These are phyloP conservation scores for Fusarium sp. DNA, from an alignment of 2,329 filamentous ascomycete species.

Conservation along the genomic window DNA sequence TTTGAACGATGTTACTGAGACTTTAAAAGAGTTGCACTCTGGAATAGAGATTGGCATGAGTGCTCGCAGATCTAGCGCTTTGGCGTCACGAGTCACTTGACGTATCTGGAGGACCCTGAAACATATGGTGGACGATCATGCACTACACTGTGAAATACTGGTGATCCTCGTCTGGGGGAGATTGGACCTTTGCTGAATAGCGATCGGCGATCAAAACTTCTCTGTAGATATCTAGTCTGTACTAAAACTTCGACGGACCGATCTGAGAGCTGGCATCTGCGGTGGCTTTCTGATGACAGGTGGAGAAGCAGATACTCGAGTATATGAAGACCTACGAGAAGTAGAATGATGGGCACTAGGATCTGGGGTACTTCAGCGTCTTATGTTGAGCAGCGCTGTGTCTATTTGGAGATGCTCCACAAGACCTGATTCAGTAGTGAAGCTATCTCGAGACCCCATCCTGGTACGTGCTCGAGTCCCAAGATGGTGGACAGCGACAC, in stretches of 20 bases:
- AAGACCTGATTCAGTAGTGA: conserved; percentile 10
- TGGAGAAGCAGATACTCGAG: conserved; percentile 3
- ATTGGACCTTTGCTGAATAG: conserved; percentile 9
- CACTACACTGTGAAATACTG: conserved; percentile 32
- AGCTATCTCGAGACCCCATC: neutral
- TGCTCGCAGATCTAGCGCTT: neutral
- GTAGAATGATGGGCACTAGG: conserved; percentile 9
- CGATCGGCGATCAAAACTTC: conserved; percentile 22
- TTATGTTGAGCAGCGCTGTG: neutral
- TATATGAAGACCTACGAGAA: conserved; percentile 12
- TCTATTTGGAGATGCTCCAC: neutral
- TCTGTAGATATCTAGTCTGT: neutral
- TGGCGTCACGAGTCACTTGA: neutral
- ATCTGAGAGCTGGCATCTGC: neutral
- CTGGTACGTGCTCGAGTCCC: conserved; percentile 12
- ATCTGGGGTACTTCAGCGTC: conserved; percentile 1
- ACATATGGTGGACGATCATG: neutral
- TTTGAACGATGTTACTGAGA: conserved; percentile 2
- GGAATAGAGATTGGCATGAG: conserved; percentile 5
- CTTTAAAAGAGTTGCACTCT: neutral
- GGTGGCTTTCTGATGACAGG: conserved; percentile 7
- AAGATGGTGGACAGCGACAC: neutral
- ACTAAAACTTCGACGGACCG: neutral
- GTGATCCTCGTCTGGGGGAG: conserved; percentile 34
- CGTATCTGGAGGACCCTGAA: neutral